Base-by-base conservation (phyloP, 2,329 filamentous ascomycete genomes). In the Stagonosporopsis cucurbitacearum region DNA sequence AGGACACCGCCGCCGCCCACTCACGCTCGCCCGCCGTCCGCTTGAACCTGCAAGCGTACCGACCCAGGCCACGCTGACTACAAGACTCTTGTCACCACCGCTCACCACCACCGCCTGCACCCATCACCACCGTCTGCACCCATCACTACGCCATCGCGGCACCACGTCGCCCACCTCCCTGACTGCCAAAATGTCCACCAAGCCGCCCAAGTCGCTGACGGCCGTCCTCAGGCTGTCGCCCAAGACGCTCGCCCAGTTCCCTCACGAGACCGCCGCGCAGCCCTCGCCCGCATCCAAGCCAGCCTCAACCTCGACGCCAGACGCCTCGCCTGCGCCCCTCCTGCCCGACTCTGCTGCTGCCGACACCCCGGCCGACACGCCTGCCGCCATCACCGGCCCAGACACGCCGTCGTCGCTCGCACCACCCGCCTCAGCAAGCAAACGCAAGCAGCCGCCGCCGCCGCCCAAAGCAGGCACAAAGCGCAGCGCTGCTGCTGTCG, bases 381-480 rank as follows among this genome's bases (percentile, higher is more conserved):
- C 75, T 17, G 64, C 74, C 44, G 59, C 65, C 50, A 54, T 68
- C 57, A 71, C 72, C 55, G 68, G 63, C 56, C 59, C 63, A 25
- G 69, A 65, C 60, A 76, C 75, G 41, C 71, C 72, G 25, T 69
- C 70, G 20, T 78, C 66, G 36, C 70, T 81, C 35, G 79, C 79
- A 44, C 77, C 81, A 12, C 78, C 71, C 50, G 86, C 82, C 6
- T 79, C 82, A 12, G 86, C 82, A 11, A 79, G 81, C 19, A 92
- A 91, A 81, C 92, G 91, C 80, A 93, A 93, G 77, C 88, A 88
- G 11, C 89, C 92, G 75, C 88, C 88, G 11, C 89, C 92, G 75
- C 85, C 88, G 63, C 84, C 86, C 20, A 89, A 89, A 66, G 81
- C 85, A 35, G 85, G 82, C 51, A 82, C 81, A 55, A 89, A 90